Base-by-base conservation (phyloP, 257 asterid genomes). In the Apocynum venetum region DNA sequence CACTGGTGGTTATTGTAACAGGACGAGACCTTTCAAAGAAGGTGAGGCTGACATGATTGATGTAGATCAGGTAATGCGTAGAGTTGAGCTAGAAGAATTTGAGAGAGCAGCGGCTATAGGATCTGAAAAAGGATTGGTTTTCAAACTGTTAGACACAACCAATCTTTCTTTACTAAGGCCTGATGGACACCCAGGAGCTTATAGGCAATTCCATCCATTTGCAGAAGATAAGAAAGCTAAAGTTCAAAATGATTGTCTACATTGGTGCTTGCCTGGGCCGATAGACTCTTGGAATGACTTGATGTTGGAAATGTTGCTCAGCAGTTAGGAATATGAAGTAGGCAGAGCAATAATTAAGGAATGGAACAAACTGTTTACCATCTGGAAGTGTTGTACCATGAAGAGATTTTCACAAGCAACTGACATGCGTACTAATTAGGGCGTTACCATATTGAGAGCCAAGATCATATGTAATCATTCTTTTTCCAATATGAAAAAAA, bases 241-340 rank as follows among this genome's bases (percentile, higher is more conserved):
- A 77, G 77, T 90, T 47, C 98, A 93, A 79, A 93, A 93, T 84
- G 99, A 96, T 74, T 96, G 99, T 81, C 73, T 96, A 61, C 99
- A 96, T 36, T 93, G 99, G 99, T 96, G 99, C 74, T 84, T 96
- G 84, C 99, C 99, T 0, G 98, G 99, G 8, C 98, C 99, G 1
- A 91, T 96, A 72, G 99, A 96, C 55, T 87, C 94, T 61, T 96
- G 99, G 99, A 93, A 91, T 85, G 98, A 93, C 68, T 71, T 96
- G 84, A 83, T 96, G 82, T 78, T 87, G 90, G 87, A 87, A 84
- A 85, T 93, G 91, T 78, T 93, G 76, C 69, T 80, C 44, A 77
- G 25, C 35, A 40, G 74, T 64, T 74, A 68, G 31, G 31, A 74
- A 31, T 12, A 17, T 40, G 47, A 43, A 47, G 47, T 64, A 36